A percentile compares a stretch with the other conserved stretches of the same genome.
Evolutionary conservation across 2,329 filamentous ascomycete species (phyloP).

Genomic region (Pseudocercospora musae): DNA sequence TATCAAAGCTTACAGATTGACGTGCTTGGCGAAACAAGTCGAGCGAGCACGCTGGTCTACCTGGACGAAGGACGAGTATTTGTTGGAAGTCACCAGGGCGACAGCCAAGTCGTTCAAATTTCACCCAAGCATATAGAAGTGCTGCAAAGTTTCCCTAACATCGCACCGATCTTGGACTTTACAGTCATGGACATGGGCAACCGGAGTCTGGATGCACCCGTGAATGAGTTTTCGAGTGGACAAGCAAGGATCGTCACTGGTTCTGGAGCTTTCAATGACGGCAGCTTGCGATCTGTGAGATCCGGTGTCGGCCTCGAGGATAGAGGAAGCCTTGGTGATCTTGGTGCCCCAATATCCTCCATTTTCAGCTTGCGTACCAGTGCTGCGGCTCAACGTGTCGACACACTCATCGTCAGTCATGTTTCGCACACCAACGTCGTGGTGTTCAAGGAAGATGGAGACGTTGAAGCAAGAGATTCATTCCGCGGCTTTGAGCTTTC

Average conservation of each 20-base stretch:
- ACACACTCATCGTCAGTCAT: constrained; percentile 77
- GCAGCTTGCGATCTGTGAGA: constrained; percentile 81
- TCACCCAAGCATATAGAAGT: constrained; percentile 58
- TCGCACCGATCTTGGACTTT: constrained; percentile 90
- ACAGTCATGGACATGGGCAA: constrained; percentile 95
- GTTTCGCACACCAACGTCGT: constrained; percentile 82
- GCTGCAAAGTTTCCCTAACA: constrained; percentile 75
- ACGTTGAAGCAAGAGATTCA: constrained; percentile 80
- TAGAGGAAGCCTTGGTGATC: constrained; percentile 64
- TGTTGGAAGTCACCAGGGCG: constrained; percentile 86
- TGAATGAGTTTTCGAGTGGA: constrained; percentile 89
- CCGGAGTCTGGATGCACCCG: constrained; percentile 70
- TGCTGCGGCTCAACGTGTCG: constrained; percentile 64
- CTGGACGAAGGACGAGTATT: constrained; percentile 72
- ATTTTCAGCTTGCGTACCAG: constrained; percentile 60
- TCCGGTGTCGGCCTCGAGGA: constrained; percentile 86
- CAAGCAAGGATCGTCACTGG: constrained; percentile 92
- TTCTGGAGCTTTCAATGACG: constrained; percentile 85
- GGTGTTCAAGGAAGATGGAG: constrained; percentile 67
- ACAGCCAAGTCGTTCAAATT: constrained; percentile 77
- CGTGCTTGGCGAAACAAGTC: constrained; percentile 65
- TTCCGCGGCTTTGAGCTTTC: constrained; percentile 69
- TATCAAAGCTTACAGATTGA: constrained; percentile 72
- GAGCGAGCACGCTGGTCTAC: constrained; percentile 76
- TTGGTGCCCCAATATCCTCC: constrained; percentile 49